Conservation (phyloP, 2,329 filamentous ascomycete species). For the Diplodia mutila region DNA sequence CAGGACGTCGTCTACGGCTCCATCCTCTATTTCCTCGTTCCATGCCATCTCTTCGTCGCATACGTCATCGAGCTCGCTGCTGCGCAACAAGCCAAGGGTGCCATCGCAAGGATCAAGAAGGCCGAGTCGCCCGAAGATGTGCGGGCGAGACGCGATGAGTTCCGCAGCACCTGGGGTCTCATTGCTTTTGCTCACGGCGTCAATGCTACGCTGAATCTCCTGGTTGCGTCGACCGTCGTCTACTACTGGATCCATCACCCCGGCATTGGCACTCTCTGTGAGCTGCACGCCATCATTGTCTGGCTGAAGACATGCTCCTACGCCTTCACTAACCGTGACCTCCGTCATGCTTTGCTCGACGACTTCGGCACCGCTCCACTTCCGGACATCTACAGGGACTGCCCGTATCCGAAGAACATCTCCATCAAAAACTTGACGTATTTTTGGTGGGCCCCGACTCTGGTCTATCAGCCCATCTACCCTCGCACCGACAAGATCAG, state of each 20-base stretch:
- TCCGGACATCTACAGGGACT: constrained; percentile 78
- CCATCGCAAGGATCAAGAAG: constrained; percentile 60
- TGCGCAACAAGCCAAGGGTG: constrained; percentile 74
- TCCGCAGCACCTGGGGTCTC: constrained; percentile 76
- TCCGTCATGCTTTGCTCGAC: constrained; percentile 87
- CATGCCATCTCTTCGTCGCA: constrained; percentile 86
- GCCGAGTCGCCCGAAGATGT: constrained; percentile 51
- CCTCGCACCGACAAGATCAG: constrained; percentile 80
- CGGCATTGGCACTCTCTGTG: constrained; percentile 85
- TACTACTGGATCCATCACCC: constrained; percentile 93
- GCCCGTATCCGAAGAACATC: constrained; percentile 90
- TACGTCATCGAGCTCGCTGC: constrained; percentile 87
- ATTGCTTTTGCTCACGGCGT: constrained; percentile 80
- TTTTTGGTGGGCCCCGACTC: constrained; percentile 97
- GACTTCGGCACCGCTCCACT: constrained; percentile 56
- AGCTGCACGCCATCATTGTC: constrained; percentile 90
- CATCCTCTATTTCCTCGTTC: constrained; percentile 82
- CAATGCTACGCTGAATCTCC: constrained; percentile 81
- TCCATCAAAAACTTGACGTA: constrained; percentile 86
- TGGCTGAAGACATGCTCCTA: constrained; percentile 97
- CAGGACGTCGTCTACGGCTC: constrained; percentile 77
- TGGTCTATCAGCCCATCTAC: constrained; percentile 97
- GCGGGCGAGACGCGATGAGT: constrained; percentile 64
- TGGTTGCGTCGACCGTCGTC: constrained; percentile 80
- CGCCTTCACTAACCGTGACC: constrained; percentile 92